Evolutionary conservation across 192 early-diverging fungal species (phyloP), one percentile per base, ranked within the genome.

Genomic region (Entomortierella chlamydospora): DNA sequence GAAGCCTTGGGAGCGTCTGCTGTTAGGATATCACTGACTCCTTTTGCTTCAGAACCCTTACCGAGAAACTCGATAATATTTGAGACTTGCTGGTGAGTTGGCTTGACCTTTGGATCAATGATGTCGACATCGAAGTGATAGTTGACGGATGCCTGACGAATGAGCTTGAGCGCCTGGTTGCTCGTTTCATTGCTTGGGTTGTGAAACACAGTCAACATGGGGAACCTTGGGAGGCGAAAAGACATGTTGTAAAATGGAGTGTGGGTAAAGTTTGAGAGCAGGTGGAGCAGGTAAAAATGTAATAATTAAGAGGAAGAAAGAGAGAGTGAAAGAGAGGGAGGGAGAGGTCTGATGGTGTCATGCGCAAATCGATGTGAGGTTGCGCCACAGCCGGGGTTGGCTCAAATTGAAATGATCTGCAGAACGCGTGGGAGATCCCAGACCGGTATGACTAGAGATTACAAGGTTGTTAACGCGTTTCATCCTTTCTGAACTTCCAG

Each of bases 31-130:
- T 57, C 60, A 3, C 34, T 17, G 29, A 67, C 70, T 0, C 74
- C 74, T 20, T 57, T 49, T 6, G 49, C 47, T 23, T 26, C 39
- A 5, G 72, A 76, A 6, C 73, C 74, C 1, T 64, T 58, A 18
- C 74, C 74, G 1, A 78, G 62, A 37, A 45, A 78, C 7, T 70
- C 61, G 37, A 78, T 64, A 59, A 78, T 78, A 25, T 45, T 70
- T 20, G 74, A 70, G 57, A 78, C 67, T 26, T 78, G 74, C 45
- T 69, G 66, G n/a, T 78, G 74, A 23, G 74, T 78, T 1, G 74
- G 74, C 6, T 61, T 43, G 0, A 60, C 54, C 28, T 57, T 59
- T 23, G 59, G 18, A 3, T 78, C 66, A 61, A 78, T 45, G 28
- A 78, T 22, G 37, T 78, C 74, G 37, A 78, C 54, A 11, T 69